phyloP scores from a whole-genome alignment of 1,284 basidiomycete species.

The Tremellales sp. region DNA sequence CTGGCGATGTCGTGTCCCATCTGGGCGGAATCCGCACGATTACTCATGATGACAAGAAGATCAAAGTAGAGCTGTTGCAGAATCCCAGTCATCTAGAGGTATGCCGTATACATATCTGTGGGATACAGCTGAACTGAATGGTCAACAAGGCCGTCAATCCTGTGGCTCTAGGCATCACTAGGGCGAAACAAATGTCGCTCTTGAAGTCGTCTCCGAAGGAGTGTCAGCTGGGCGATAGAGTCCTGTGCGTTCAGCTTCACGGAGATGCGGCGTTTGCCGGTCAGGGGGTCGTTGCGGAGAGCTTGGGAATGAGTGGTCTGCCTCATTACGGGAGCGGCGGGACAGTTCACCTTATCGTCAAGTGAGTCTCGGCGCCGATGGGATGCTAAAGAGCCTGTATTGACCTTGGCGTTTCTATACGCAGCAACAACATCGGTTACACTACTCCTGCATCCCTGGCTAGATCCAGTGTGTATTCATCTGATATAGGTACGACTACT shows the following conservation, averaged over 20 bases:
- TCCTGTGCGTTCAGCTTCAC: conserved; percentile 82
- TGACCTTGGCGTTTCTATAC: background rate
- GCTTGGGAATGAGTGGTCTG: conserved; percentile 72
- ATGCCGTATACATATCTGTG: conserved; percentile 11
- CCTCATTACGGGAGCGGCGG: conserved; percentile 87
- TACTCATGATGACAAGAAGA: conserved; percentile 55
- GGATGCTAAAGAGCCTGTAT: background rate
- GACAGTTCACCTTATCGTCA: conserved; percentile 83
- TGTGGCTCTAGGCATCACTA: conserved; percentile 79
- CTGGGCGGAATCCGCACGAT: conserved; percentile 53
- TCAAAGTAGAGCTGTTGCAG: conserved; percentile 72
- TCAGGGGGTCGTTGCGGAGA: conserved; percentile 86
- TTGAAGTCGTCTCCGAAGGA: conserved; percentile 60
- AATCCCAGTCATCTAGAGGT: conserved; percentile 82
- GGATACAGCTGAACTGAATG: conserved; percentile 24
- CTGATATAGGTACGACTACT: conserved; percentile 60
- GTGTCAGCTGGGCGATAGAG: conserved; percentile 75
- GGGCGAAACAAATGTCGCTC: conserved; percentile 83
- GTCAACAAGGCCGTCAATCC: conserved; percentile 70
- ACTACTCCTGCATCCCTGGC: conserved; percentile 78
- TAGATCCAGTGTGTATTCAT: conserved; percentile 79
- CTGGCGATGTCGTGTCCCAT: conserved; percentile 83
- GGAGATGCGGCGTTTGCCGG: conserved; percentile 86
- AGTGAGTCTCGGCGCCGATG: conserved; percentile 40
- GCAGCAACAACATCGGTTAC: conserved; percentile 68